Evolutionary conservation across 495 filamentous ascomycete species (phyloP), one percentile per base, ranked within the genome.

Genomic region (Penicilliopsis zonata): DNA sequence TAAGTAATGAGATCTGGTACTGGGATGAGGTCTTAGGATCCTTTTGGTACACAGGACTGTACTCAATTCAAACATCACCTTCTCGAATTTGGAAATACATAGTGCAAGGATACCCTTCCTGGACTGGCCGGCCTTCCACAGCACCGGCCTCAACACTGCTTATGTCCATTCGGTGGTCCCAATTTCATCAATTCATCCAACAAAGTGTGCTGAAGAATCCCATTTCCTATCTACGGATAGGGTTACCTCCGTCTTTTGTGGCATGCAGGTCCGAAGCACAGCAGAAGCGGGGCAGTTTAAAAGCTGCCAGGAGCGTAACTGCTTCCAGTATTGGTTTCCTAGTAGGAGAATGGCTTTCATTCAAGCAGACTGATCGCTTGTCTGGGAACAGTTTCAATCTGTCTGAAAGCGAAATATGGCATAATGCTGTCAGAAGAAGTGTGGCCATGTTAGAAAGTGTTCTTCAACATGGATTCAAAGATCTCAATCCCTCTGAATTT

Each of bases 321-420:
- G 83, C 88, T n/a, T 82, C 78, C 45, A 83, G 82, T 9, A 59
- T 96, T 3, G 90, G 90, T 2, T 69, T 95, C 8, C 65, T 96
- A 3, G 73, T 94, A 47, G 81, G 84, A 30, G 78, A 88, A 42
- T 83, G 80, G 5, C 63, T 93, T 18, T 71, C 63, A 19, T 78
- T 86, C 34, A 61, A 63, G 22, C 43, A 52, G 3, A 57, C 72
- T 14, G 57, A 61, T 13, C 44, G 18, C 44, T 41, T 20, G 51
- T 53, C 35, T 22, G 46, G 43, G 15, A 41, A 38, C 14, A 38
- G 57, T 14, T 59, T 62, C 7, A 53, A 59, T 9, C 9, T n/a
- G n/a, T n/a, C 16, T 9, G 27, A 28, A 20, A 57, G 61, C 13
- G 59, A 76, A 8, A 70, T 80, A 43, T 86, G 86, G 81, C 82